Evolutionary conservation across 495 filamentous ascomycete species (phyloP), one percentile per base, ranked within the genome.

Genomic region (Bryoglossum gracile): DNA sequence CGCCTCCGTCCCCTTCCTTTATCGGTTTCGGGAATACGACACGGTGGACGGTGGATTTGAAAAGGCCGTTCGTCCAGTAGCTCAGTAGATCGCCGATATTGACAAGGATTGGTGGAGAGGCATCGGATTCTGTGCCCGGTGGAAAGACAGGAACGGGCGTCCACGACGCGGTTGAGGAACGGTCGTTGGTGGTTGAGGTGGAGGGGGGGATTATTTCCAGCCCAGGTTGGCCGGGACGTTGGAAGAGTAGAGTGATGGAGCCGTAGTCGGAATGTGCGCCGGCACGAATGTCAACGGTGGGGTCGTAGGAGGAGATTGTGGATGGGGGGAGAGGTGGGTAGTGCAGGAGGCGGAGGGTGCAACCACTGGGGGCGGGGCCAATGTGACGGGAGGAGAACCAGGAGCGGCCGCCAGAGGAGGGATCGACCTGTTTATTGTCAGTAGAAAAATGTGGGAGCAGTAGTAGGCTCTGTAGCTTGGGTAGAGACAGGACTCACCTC

Each of bases 231-330:
- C 82, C 82, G 6, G 80, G 78, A 1, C 86, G 77, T 56, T 91
- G 88, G 67, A 97, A 96, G 14, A 97, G 74, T 25, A 95, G 66
- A 1, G 91, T 95, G 53, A 95, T 76, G 0, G 79, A 86, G 2
- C 89, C 91, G 57, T 95, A 95, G 58, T 96, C 91, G 14, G 81
- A 86, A 60, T 96, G 91, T 25, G 81, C 85, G 0, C 89, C 91
- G 0, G 89, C 88, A 2, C 91, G 69, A 65, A 96, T 62, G 48
- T 73, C 63, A 23, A 70, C 62, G 36, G 65, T 64, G 28, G 77
- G 75, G 4, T 69, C 62, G 59, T 76, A 78, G n/a, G n/a, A n/a
- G n/a, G n/a, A n/a, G 8, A 64, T 60, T 16, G 50, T 36, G 21
- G 49, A 48, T 17, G 53, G 40, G 14, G 66, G 61, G 24, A 83